Conservation (phyloP, 2,329 filamentous ascomycete species). For the Huntiella abstrusa region DNA sequence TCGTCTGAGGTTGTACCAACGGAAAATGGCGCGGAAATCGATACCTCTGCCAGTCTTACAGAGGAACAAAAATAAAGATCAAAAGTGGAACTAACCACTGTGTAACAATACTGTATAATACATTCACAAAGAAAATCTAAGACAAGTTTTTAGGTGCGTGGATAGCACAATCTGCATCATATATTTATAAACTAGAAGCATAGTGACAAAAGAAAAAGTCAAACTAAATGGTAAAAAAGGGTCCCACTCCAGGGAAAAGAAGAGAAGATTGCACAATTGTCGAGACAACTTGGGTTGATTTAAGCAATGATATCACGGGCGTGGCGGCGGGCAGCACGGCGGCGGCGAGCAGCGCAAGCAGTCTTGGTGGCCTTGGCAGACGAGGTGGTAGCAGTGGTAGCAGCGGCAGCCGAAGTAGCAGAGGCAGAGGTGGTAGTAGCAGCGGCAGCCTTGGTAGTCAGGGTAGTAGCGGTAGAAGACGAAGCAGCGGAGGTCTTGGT, state of each 20-base stretch:
- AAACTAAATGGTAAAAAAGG: neutral
- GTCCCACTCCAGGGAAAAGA: neutral
- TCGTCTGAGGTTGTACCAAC: no score
- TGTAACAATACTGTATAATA: no score
- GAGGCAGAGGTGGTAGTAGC: neutral
- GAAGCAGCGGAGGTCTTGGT: neutral
- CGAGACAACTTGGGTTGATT: no score
- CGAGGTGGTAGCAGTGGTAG: neutral
- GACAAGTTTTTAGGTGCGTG: no score
- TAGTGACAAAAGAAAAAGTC: neutral
- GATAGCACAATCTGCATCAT: no score
- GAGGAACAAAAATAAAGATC: no score
- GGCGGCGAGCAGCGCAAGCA: slow-evolving; percentile 1
- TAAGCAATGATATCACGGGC: neutral
- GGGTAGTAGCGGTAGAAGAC: neutral
- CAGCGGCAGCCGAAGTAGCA: neutral
- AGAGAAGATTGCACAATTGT: neutral
- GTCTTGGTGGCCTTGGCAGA: slow-evolving; percentile 1
- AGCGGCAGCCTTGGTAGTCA: neutral
- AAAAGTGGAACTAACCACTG: no score
- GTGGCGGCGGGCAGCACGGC: slow-evolving; percentile 4
- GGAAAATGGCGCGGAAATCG: no score
- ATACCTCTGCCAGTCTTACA: no score
- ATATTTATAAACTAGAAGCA: neutral
- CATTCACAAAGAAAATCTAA: no score